Percentiles rank a stretch among this genome's conserved stretches.
Conservation (phyloP, 441 rosid genomes). For the Euphorbia schlechtendalii region DNA sequence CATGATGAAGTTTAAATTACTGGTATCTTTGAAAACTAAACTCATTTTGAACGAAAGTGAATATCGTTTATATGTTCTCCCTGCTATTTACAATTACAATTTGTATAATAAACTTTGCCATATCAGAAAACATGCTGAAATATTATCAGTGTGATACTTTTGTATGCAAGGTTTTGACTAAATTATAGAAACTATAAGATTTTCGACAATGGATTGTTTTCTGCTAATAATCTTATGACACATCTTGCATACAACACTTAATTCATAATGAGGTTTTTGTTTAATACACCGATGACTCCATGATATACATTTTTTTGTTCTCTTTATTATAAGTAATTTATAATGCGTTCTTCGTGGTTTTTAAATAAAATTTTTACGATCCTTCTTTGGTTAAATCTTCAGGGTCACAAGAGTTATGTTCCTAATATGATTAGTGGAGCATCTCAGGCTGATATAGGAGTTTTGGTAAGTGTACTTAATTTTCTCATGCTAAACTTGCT, state of each 20-base stretch:
- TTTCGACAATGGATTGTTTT: background rate
- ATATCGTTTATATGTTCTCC: too few species aligned
- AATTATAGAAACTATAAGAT: background rate
- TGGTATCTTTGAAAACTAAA: background rate
- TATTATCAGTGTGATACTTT: background rate
- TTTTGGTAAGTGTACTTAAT: constrained; percentile 48
- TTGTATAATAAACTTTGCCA: background rate
- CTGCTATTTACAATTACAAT: too few species aligned
- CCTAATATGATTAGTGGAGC: constrained; percentile 99
- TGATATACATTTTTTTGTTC: background rate
- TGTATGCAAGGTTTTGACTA: background rate
- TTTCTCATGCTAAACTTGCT: background rate
- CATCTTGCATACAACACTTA: background rate
- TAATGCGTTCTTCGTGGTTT: too few species aligned
- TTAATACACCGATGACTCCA: background rate
- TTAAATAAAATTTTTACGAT: background rate
- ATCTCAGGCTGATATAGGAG: constrained; percentile 91
- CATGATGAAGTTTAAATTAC: background rate
- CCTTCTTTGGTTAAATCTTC: constrained; percentile 14
- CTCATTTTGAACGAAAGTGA: background rate
- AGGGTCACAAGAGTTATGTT: constrained; percentile 99
- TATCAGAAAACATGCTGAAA: background rate
- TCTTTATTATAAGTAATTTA: background rate
- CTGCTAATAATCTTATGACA: background rate
- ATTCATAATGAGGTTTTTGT: background rate